Evolutionary conservation across 768 basidiomycete species (phyloP).

Genomic region (Xerocomellus chrysenteron): DNA sequence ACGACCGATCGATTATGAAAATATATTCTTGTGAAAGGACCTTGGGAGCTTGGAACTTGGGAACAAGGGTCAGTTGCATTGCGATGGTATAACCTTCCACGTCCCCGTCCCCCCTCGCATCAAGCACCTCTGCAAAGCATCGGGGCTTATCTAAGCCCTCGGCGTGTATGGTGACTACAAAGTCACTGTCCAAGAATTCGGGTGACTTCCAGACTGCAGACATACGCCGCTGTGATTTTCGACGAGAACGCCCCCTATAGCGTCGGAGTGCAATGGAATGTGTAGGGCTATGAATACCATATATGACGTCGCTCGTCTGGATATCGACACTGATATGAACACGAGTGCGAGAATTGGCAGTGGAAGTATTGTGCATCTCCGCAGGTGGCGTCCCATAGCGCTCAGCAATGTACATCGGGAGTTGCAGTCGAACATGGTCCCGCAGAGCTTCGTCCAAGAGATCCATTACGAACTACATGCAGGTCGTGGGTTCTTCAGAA

Average conservation of each 20-base stretch:
- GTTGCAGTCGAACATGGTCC: constrained; percentile 52
- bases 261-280: constrained; percentile 38
- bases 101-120: constrained; percentile 2
- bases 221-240: constrained; percentile 40
- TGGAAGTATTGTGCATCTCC: constrained; percentile 33
- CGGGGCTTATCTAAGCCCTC: constrained; percentile 52
- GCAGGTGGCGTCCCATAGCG: constrained; percentile 52
- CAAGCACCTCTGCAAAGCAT: constrained; percentile 51
- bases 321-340: constrained; percentile 45
- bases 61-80: constrained; percentile 55
- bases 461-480: constrained; percentile 48
- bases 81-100: constrained; percentile 37
- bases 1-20: too few species aligned
- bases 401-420: constrained; percentile 49
- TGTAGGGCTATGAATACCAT: constrained; percentile 42
- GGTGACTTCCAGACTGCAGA: constrained; percentile 41
- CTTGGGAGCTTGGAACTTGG: constrained; percentile 45
- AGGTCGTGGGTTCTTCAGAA: neutral
- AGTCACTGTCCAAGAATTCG: constrained; percentile 46
- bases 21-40: constrained; percentile 53
- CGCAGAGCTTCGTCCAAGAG: constrained; percentile 48
- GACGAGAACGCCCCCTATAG: constrained; percentile 36
- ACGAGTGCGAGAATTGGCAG: constrained; percentile 33
- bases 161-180: constrained; percentile 50
- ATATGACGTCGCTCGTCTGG: constrained; percentile 48